phyloP scores from a whole-genome alignment of 1,139 yeast genomes.

The Arxiozyma telluris region DNA sequence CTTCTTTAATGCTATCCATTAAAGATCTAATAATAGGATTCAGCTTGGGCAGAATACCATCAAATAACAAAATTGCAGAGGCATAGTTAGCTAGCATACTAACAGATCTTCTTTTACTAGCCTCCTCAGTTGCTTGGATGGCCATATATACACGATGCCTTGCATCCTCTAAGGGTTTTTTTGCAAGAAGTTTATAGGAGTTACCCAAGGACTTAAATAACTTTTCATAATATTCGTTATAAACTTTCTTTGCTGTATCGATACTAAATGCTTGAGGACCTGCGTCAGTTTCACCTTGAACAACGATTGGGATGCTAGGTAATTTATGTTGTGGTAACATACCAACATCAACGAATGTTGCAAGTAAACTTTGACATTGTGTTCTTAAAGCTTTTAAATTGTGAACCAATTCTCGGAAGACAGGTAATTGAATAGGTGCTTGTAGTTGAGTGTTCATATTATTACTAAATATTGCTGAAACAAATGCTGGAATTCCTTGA shows the following conservation, averaged over 20 bases:
- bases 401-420: slow-evolving; percentile 80
- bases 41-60: slow-evolving; percentile 71
- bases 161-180: slow-evolving; percentile 73
- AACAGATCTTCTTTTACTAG: slow-evolving; percentile 45
- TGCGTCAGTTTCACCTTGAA: slow-evolving; percentile 90
- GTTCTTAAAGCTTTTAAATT: slow-evolving; percentile 77
- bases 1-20: slow-evolving; percentile 87
- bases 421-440: slow-evolving; percentile 41
- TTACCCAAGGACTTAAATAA: slow-evolving; percentile 59
- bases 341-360: slow-evolving; percentile 68
- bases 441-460: slow-evolving; percentile 38
- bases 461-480: slow-evolving; percentile 31
- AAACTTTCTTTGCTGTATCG: slow-evolving; percentile 64
- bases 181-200: slow-evolving; percentile 59
- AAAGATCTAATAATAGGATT: slow-evolving; percentile 83
- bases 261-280: slow-evolving; percentile 90
- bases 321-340: slow-evolving; percentile 65
- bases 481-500: slow-evolving; percentile 19
- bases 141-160: slow-evolving; percentile 58
- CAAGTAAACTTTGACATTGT: slow-evolving; percentile 74
- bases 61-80: slow-evolving; percentile 53
- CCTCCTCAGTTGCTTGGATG: slow-evolving; percentile 57
- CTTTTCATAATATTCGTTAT: slow-evolving; percentile 57
- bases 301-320: slow-evolving; percentile 80
- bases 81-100: slow-evolving; percentile 70